phyloP scores from a whole-genome alignment of 768 basidiomycete genomes.

The Boletus rex-veris region DNA sequence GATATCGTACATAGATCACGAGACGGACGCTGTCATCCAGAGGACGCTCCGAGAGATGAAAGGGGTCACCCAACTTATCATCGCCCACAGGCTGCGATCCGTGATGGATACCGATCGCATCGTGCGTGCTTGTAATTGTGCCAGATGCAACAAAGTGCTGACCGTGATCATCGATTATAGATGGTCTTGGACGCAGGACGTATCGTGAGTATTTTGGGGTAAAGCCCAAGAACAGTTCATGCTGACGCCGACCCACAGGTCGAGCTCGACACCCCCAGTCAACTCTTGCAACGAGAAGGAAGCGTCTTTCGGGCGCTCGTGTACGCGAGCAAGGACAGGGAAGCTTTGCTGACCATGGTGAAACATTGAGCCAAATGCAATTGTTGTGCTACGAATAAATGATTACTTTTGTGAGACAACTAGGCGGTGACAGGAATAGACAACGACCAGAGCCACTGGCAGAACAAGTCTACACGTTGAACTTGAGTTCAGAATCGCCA shows the following conservation, averaged over 20 bases:
- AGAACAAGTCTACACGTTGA: no score
- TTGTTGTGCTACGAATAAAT: no score
- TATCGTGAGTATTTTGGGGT: not conserved
- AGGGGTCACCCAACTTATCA: slow-evolving; percentile 6
- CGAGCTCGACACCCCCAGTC: slow-evolving; percentile 3
- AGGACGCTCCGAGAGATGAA: slow-evolving; percentile 4
- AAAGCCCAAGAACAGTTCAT: not conserved
- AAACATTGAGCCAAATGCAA: no score
- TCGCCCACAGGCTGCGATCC: slow-evolving; percentile 6
- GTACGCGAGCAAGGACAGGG: no score
- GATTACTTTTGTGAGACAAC: no score
- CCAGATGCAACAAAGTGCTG: no score
- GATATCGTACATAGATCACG: not conserved
- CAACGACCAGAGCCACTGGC: no score
- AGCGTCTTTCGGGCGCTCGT: slow-evolving; percentile 1
- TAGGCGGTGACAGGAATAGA: no score
- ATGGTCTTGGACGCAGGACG: slow-evolving; percentile 10
- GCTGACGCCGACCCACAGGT: not conserved
- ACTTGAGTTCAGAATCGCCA: no score
- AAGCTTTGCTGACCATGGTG: no score
- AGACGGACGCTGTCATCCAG: slow-evolving; percentile 8
- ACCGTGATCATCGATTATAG: not conserved
- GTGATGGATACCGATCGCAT: slow-evolving; percentile 12
- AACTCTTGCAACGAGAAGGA: not conserved
- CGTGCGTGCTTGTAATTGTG: not conserved